These are phyloP conservation scores for Saccharomyces uvarum DNA, from an alignment of 1,139 yeast species.

Conservation along the genomic window DNA sequence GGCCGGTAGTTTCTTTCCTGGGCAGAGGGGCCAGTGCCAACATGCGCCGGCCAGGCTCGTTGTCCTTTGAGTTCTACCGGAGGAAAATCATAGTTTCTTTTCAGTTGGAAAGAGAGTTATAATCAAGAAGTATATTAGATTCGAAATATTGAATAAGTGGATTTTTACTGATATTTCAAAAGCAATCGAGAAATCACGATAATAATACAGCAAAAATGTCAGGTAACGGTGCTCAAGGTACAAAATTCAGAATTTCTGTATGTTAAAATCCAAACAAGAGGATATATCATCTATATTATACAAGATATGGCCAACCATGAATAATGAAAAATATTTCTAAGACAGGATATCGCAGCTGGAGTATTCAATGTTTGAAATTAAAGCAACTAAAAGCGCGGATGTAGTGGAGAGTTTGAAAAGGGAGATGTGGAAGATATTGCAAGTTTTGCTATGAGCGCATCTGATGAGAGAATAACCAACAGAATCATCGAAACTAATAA, in stretches of 20 bases:
- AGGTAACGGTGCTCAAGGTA: slow-evolving; percentile 97
- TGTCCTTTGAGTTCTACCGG: background rate
- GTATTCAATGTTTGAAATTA: background rate
- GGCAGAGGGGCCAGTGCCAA: background rate
- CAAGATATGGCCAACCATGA: background rate
- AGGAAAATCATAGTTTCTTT: background rate
- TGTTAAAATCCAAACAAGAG: slow-evolving; percentile 35
- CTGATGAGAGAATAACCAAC: background rate
- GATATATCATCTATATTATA: background rate
- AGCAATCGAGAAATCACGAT: slow-evolving; percentile 2
- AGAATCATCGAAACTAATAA: no score
- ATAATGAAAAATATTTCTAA: background rate
- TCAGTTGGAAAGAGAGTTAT: background rate
- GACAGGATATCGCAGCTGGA: background rate
- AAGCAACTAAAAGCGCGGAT: background rate
- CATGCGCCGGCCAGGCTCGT: background rate
- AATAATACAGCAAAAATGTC: slow-evolving; percentile 45
- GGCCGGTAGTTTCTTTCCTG: background rate
- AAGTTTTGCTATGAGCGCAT: background rate
- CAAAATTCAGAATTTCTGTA: slow-evolving; percentile 99
- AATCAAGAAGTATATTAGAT: background rate
- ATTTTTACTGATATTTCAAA: background rate
- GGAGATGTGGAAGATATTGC: background rate
- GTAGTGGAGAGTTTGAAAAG: background rate
- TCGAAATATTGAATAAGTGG: background rate